phyloP scores from a whole-genome alignment of 495 filamentous ascomycete genomes.

The Chaetomium fimeti region DNA sequence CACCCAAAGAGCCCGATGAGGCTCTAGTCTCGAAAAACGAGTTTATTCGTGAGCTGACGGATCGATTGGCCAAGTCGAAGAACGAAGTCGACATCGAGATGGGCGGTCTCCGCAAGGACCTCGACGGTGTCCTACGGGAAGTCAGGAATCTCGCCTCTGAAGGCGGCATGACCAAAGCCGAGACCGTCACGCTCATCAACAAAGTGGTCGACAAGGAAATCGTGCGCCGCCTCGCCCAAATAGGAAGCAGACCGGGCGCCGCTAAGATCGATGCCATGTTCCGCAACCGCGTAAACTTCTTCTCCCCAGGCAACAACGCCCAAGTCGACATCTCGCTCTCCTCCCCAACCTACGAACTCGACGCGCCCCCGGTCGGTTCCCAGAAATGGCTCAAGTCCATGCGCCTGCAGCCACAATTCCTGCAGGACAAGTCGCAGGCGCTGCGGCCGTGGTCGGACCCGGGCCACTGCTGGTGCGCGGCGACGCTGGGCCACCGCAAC shows the following conservation, averaged over 20 bases:
- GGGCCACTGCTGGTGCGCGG: conserved; percentile 68
- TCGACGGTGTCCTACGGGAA: conserved; percentile 24
- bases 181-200: conserved; percentile 38
- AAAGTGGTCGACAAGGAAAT: conserved; percentile 40
- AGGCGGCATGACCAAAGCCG: conserved; percentile 31
- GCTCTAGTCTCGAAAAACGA: conserved; percentile 28
- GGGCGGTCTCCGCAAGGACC: conserved; percentile 19
- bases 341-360: conserved; percentile 32
- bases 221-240: conserved; percentile 39
- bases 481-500: conserved; percentile 28
- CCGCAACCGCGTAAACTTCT: conserved; percentile 43
- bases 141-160: conserved; percentile 7
- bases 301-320: conserved; percentile 40
- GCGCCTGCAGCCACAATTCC: conserved; percentile 28
- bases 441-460: conserved; percentile 58
- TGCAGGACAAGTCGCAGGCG: conserved; percentile 39
- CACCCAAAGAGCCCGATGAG: conserved; percentile 5
- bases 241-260: conserved; percentile 33
- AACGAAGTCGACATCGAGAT: conserved; percentile 28
- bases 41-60: conserved; percentile 30
- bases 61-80: conserved; percentile 23
- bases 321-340: conserved; percentile 31
- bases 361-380: conserved; percentile 19
- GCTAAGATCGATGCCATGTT: conserved; percentile 34
- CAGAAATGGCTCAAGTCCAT: conserved; percentile 30